phyloP scores from a whole-genome alignment of 345 rosid species.

The Bretschneidera sinensis region DNA sequence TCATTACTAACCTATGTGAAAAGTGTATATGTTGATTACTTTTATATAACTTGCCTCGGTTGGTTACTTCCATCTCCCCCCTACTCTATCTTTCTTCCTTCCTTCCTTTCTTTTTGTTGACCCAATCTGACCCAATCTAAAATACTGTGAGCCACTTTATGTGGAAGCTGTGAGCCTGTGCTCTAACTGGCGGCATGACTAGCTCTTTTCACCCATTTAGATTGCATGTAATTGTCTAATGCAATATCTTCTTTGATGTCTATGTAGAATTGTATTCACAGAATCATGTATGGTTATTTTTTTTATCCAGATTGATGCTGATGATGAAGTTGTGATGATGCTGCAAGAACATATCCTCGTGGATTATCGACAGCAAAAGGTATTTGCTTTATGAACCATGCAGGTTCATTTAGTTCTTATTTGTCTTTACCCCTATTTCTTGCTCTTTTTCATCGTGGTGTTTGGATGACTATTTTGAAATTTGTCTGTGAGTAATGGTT shows the following conservation, averaged over 20 bases:
- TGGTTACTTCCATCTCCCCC: too few species aligned
- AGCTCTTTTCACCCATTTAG: not conserved
- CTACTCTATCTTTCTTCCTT: not conserved
- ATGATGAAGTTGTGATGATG: conserved; percentile 55
- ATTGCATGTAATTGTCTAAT: not conserved
- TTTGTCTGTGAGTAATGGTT: too few species aligned
- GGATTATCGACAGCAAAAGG: conserved; percentile 80
- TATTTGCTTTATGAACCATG: conserved; percentile 20
- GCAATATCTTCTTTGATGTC: not conserved
- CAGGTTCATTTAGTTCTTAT: conserved; percentile 10
- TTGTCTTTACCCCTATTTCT: not conserved
- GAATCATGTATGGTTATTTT: conserved; percentile 8
- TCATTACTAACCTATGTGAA: too few species aligned
- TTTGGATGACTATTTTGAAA: too few species aligned
- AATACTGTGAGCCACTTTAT: not conserved
- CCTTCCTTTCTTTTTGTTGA: not conserved
- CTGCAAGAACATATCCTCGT: conserved; percentile 62
- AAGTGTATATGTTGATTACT: too few species aligned
- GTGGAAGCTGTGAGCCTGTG: not conserved
- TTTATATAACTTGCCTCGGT: too few species aligned
- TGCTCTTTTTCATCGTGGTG: not conserved
- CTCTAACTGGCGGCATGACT: not conserved
- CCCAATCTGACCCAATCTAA: not conserved
- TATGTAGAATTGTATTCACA: not conserved
- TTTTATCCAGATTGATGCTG: conserved; percentile 64